Base-by-base conservation (phyloP, 148 eudicot species). In the Spergularia marina region DNA sequence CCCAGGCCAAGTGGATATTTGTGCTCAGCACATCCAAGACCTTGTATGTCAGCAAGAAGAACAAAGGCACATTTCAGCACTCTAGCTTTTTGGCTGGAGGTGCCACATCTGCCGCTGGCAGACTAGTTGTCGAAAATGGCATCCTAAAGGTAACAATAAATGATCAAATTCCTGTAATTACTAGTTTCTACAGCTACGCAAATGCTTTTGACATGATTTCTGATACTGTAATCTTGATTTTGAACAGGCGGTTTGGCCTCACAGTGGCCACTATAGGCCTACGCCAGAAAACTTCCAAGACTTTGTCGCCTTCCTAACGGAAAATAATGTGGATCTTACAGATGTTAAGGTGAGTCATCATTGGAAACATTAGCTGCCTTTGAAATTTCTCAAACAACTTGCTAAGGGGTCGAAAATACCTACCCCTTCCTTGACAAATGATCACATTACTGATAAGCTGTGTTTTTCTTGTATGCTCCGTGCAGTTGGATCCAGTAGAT, bases 71-170 rank as follows among this genome's bases (percentile, higher is more conserved):
- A 18, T 95, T 95, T 80, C 97, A 95, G 86, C 99, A 95, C 76
- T 95, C 99, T 36, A 92, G 99, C 86, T 95, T 95, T 84, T 84
- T 95, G 76, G 97, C 99, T 52, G 99, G 99, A 71, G 99, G 99
- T 21, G 98, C 99, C 75, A 95, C 97, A 10, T 86, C 89, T 30
- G 99, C 99, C 36, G 99, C 99, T 75, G 99, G 99, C 20, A 89
- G 96, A 84, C 71, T 95, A 34, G 91, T 92, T 16, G 90, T 89
- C 12, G 89, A 92, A 73, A 79, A 91, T 10, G 99, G 97, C 53
- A 62, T 77, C 73, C 85, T 92, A 49, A 90, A 94, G 98, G 98
- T 91, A 90, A 20, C 47, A 44, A 49, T 58, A 6, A 6, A 59
- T 12, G 17, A n/a, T 53, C 40, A 49, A 11, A 11, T 2, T 40